Conservation (phyloP, 306 rosid species). For the Casuarina glauca region DNA sequence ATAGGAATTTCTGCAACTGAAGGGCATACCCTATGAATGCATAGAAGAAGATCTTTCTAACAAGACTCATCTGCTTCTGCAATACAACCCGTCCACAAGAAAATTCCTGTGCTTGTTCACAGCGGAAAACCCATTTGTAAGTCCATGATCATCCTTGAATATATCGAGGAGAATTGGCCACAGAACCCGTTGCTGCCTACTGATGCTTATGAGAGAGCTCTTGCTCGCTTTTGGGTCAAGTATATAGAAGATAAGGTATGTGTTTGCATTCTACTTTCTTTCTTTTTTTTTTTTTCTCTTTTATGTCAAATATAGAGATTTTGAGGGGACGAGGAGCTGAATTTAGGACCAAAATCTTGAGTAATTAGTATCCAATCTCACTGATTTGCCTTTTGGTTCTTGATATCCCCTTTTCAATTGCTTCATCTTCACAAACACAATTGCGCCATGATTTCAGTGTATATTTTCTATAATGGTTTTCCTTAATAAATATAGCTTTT, state of each 20-base stretch:
- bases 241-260: slow-evolving; percentile 39
- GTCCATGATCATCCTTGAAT: slow-evolving; percentile 50
- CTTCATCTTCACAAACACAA: too few relatives aligned
- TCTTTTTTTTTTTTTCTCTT: too few relatives aligned
- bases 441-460: too few relatives aligned
- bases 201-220: slow-evolving; percentile 44
- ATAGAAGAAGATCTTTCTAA: slow-evolving; percentile 51
- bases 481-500: too few relatives aligned
- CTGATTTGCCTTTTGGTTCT: too few relatives aligned
- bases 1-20: slow-evolving; percentile 26
- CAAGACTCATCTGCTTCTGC: slow-evolving; percentile 42
- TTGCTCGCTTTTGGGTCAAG: slow-evolving; percentile 50
- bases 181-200: slow-evolving; percentile 39
- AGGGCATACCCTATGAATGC: slow-evolving; percentile 49
- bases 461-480: too few relatives aligned
- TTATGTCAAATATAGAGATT: too few relatives aligned
- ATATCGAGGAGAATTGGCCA: slow-evolving; percentile 55
- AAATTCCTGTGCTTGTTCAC: slow-evolving; percentile 57
- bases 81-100: slow-evolving; percentile 56
- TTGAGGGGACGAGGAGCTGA: too few relatives aligned
- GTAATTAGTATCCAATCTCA: too few relatives aligned
- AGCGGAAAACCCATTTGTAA: slow-evolving; percentile 48
- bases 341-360: too few relatives aligned
- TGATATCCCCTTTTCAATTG: too few relatives aligned
- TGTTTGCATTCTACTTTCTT: too few relatives aligned